These are phyloP conservation scores for Neofusicoccum parvum DNA, from an alignment of 2,329 filamentous ascomycete species.

Conservation along the genomic window DNA sequence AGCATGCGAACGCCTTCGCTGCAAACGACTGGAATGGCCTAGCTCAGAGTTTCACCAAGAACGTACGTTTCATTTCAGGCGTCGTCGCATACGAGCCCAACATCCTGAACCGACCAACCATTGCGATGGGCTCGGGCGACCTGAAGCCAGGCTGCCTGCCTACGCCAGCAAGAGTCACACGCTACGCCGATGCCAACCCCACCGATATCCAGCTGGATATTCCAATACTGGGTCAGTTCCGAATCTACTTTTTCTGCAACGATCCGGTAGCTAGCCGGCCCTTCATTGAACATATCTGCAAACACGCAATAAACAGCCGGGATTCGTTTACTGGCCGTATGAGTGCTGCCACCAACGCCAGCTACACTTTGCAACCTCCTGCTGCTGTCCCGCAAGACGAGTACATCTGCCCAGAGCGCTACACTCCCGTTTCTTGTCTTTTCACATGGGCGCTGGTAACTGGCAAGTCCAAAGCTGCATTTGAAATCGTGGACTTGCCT, in stretches of 20 bases:
- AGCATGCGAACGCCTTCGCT: conserved; percentile 56
- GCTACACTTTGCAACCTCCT: conserved; percentile 63
- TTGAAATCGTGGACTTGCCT: conserved; percentile 69
- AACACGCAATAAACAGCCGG: conserved; percentile 50
- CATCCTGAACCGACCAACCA: conserved; percentile 62
- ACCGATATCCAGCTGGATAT: conserved; percentile 78
- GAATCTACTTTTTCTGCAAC: conserved; percentile 70
- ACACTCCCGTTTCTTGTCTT: conserved; percentile 66
- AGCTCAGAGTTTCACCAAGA: conserved; percentile 69
- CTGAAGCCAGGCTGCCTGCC: conserved; percentile 52
- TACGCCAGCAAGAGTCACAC: conserved; percentile 69
- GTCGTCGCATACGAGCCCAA: conserved; percentile 69
- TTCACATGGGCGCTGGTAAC: conserved; percentile 69
- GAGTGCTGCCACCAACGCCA: conserved; percentile 60
- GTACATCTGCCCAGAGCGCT: conserved; percentile 68
- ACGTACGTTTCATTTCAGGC: conserved; percentile 73
- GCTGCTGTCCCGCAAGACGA: conserved; percentile 62
- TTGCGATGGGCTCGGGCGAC: conserved; percentile 35
- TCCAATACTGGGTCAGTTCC: conserved; percentile 75
- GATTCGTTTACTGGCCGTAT: conserved; percentile 62
- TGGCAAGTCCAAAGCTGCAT: conserved; percentile 61
- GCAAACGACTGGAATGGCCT: conserved; percentile 65
- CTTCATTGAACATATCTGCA: conserved; percentile 64
- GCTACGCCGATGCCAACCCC: conserved; percentile 76
- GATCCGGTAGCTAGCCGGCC: conserved; percentile 55